Evolutionary conservation across 495 filamentous ascomycete genomes (phyloP).

Genomic region (Neurospora intermedia): DNA sequence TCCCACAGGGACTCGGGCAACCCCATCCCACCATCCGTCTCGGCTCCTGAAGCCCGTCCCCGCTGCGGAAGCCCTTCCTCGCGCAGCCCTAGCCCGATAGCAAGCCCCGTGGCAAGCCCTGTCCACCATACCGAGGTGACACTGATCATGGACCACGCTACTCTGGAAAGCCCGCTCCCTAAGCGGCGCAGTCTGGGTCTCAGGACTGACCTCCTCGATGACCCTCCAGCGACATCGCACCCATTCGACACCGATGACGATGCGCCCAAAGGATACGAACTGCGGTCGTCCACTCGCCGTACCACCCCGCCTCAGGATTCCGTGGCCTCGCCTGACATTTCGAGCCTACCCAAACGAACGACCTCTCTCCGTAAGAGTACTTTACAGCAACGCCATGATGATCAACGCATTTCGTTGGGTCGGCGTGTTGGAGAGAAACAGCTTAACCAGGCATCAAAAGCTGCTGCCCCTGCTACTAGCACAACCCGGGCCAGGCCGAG

Average conservation of each 20-base stretch:
- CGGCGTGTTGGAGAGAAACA: slow-evolving; percentile 36
- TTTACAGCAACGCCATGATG: slow-evolving; percentile 61
- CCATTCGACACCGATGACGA: slow-evolving; percentile 36
- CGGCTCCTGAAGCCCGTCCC: slow-evolving; percentile 23
- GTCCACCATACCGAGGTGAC: slow-evolving; percentile 85
- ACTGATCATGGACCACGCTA: slow-evolving; percentile 72
- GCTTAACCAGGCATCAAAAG: slow-evolving; percentile 29
- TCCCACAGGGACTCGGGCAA: slow-evolving; percentile 65
- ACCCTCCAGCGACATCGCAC: slow-evolving; percentile 26
- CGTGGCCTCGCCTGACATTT: background rate
- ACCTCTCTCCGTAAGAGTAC: slow-evolving; percentile 78
- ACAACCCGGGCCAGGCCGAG: slow-evolving; percentile 46
- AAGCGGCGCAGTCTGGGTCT: slow-evolving; percentile 68
- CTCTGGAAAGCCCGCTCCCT: slow-evolving; percentile 69
- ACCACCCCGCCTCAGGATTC: slow-evolving; percentile 18
- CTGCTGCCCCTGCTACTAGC: slow-evolving; percentile 38
- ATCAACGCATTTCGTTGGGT: slow-evolving; percentile 50
- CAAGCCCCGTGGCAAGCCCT: slow-evolving; percentile 37
- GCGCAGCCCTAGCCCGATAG: background rate
- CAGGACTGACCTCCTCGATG: slow-evolving; percentile 63
- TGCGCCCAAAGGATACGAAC: slow-evolving; percentile 31
- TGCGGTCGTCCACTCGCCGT: slow-evolving; percentile 19
- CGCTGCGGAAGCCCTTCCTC: background rate
- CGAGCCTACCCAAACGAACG: slow-evolving; percentile 38
- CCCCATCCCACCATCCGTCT: slow-evolving; percentile 35